These are phyloP conservation scores for Helotiales sp. DNA, from an alignment of 2,329 filamentous ascomycete genomes.

Conservation along the genomic window DNA sequence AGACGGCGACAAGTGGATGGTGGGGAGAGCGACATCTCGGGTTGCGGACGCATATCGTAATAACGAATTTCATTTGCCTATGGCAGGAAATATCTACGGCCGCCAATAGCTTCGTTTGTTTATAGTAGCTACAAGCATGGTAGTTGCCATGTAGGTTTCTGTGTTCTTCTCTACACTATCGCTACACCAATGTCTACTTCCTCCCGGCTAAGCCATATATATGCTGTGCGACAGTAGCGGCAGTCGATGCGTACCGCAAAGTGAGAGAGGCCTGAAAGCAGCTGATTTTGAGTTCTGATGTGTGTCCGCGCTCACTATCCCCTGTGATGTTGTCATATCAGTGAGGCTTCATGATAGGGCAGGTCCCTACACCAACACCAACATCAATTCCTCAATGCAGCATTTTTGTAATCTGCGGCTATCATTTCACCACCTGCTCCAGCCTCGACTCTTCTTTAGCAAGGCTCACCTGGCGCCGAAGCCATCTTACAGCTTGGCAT, in stretches of 20 bases:
- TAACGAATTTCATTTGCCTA: neutral
- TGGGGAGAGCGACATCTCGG: slow-evolving; percentile 3
- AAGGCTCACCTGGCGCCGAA: slow-evolving; percentile 6
- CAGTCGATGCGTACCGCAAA: neutral
- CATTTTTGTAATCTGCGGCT: slow-evolving; percentile 4
- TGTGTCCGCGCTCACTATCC: neutral
- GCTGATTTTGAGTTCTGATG: neutral
- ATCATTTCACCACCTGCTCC: neutral
- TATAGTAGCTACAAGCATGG: neutral
- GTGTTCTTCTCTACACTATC: neutral
- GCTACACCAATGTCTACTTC: neutral
- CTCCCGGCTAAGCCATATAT: neutral
- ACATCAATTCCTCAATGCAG: neutral
- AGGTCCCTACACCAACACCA: neutral
- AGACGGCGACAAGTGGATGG: neutral
- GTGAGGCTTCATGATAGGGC: neutral
- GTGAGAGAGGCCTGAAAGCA: neutral
- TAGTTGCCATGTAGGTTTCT: neutral
- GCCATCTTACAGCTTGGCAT: slow-evolving; percentile 17
- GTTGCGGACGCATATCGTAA: neutral
- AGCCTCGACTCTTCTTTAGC: neutral
- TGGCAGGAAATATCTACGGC: neutral
- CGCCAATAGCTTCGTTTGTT: neutral
- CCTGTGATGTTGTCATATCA: neutral
- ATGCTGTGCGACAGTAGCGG: neutral